phyloP scores from a whole-genome alignment of 140 eudicot species.

The Eryngium alpinum region DNA sequence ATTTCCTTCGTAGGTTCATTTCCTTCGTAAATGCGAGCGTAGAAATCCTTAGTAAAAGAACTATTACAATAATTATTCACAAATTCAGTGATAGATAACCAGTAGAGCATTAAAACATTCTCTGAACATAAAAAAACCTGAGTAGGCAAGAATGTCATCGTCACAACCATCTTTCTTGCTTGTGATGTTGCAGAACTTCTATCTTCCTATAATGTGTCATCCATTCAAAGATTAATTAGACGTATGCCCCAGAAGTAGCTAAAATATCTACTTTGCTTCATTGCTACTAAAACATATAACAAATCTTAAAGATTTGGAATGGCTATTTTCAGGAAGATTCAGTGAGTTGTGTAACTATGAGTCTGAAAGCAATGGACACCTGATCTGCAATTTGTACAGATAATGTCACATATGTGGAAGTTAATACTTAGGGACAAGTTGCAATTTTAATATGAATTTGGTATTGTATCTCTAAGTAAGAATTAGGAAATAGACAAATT shows the following conservation, averaged over 20 bases:
- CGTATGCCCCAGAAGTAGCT: not conserved
- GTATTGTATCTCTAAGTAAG: not conserved
- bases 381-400: too few species aligned
- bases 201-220: conserved; percentile 55
- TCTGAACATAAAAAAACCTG: conserved; percentile 49
- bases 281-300: not conserved
- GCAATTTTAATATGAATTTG: not conserved
- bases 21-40: conserved; percentile 89
- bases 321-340: too few species aligned
- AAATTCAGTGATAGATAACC: not conserved
- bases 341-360: too few species aligned
- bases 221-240: not conserved
- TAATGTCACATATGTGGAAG: too few species aligned
- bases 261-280: not conserved
- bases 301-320: too few species aligned
- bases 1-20: conserved; percentile 78
- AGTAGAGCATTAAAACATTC: not conserved
- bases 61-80: conserved; percentile 26
- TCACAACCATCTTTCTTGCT: conserved; percentile 86
- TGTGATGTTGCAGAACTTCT: conserved; percentile 58
- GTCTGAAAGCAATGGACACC: too few species aligned
- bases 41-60: conserved; percentile 19
- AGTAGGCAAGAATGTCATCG: conserved; percentile 71
- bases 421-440: not conserved
- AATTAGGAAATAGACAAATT: not conserved